Base-by-base conservation (phyloP, 2,329 filamentous ascomycete species). In the Colletotrichum filicis region DNA sequence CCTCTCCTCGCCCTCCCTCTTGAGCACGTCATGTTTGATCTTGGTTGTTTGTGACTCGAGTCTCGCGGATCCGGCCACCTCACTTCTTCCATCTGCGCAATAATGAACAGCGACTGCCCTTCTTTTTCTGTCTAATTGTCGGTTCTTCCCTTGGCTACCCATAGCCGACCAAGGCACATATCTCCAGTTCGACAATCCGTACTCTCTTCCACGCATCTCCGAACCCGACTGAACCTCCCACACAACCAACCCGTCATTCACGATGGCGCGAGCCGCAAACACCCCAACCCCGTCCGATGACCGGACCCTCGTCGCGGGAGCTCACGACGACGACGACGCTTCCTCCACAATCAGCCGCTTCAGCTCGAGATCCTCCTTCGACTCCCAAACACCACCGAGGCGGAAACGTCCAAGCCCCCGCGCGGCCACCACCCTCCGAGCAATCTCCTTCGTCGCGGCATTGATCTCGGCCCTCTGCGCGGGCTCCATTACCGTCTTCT, bases 401-500 rank as follows among this genome's bases (percentile, higher is more conserved):
- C 75, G 72, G 22, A 71, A 65, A 26, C 66, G 53, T 26, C 64
- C 26, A 14, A 70, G 67, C 73, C 75, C 69, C 58, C 71, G 67
- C 26, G 53, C 71, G 42, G 77, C 76, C 63, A 83, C 81, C 67
- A 77, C 80, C 42, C 66, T 78, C 35, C 87, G 86, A 70, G 75
- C 82, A 76, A 68, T 88, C 58, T 87, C 90, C 68, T 91, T 92
- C 77, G 75, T 87, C 32, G 85, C 85, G 26, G 87, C 90, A 32
- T 86, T 91, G 35, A 75, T 90, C 19, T 86, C 87, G 19, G 86
- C 90, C 16, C 88, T 98, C 37, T 97, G 94, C 81, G 96, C 95
- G 35, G 97, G 96, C 74, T 97, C 94, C 78, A 94, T 98, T 79
- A 95, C 95, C 62, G 94, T 95, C 61, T 99, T 97, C 85, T 98